A percentile compares a stretch with the other conserved stretches of the same genome.
Conservation (phyloP, 345 rosid genomes). For the Populus ilicifolia region DNA sequence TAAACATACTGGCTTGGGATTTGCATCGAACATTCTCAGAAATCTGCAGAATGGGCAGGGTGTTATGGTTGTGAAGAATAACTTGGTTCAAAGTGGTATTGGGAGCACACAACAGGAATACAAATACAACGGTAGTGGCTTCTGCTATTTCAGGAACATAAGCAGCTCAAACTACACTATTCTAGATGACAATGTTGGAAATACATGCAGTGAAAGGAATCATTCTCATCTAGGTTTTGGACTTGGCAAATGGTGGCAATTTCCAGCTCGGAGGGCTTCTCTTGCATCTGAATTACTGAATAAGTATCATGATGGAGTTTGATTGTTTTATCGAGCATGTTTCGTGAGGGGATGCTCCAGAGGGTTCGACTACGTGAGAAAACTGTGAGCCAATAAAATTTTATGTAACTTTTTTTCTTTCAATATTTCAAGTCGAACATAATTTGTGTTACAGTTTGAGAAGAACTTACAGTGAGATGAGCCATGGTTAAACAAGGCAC, state of each 20-base stretch:
- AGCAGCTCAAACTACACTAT: constrained; percentile 67
- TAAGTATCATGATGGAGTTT: not conserved
- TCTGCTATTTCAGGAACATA: constrained; percentile 71
- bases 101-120: constrained; percentile 59
- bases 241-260: constrained; percentile 6
- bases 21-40: constrained; percentile 32
- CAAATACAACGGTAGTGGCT: constrained; percentile 37
- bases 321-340: not conserved
- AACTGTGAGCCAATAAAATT: constrained; percentile 11
- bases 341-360: not conserved
- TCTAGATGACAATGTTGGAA: constrained; percentile 40
- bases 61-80: constrained; percentile 41
- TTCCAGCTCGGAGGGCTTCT: constrained; percentile 15
- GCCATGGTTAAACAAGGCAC: no score
- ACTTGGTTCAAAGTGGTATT: constrained; percentile 41
- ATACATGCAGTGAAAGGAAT: constrained; percentile 28
- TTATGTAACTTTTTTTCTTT: not conserved
- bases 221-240: constrained; percentile 7
- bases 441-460: no score
- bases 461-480: no score
- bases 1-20: constrained; percentile 17
- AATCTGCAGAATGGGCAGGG: constrained; percentile 58
- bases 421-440: no score
- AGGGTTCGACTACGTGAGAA: constrained; percentile 4
- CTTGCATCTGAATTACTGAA: constrained; percentile 15